Conservation (phyloP, 2,329 filamentous ascomycete genomes). For the Bisporella sp. region DNA sequence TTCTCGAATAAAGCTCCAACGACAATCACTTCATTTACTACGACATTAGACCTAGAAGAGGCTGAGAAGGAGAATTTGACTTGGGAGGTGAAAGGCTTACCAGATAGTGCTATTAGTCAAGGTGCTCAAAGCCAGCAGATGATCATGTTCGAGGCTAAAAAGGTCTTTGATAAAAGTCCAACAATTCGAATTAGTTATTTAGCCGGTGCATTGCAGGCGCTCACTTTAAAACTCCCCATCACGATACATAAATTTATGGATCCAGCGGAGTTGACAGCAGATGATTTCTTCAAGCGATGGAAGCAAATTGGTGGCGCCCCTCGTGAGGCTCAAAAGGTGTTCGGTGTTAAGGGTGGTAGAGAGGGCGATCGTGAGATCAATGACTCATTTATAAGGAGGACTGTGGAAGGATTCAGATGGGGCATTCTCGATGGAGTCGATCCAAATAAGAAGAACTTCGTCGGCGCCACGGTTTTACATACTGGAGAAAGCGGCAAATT, state of each 20-base stretch:
- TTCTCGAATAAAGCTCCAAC: constrained; percentile 91
- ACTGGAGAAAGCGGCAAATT: constrained; percentile 82
- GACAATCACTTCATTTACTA: constrained; percentile 84
- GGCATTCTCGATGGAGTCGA: constrained; percentile 80
- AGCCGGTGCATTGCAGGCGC: constrained; percentile 83
- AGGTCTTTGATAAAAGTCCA: constrained; percentile 73
- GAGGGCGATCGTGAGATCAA: constrained; percentile 58
- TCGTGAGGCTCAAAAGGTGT: constrained; percentile 82
- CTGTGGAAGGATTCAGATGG: constrained; percentile 84
- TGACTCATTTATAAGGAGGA: constrained; percentile 61
- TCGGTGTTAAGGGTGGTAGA: constrained; percentile 53
- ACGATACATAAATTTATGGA: constrained; percentile 96
- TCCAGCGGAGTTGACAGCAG: constrained; percentile 72
- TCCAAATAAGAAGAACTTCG: constrained; percentile 87
- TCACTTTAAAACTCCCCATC: constrained; percentile 86
- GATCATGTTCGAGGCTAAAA: constrained; percentile 85
- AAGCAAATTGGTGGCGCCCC: constrained; percentile 91
- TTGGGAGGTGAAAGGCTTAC: constrained; percentile 81
- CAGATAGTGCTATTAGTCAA: constrained; percentile 71
- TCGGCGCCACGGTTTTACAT: constrained; percentile 82
- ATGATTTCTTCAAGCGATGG: constrained; percentile 99
- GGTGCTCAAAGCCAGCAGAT: constrained; percentile 84
- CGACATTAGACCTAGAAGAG: constrained; percentile 77
- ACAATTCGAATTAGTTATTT: constrained; percentile 94
- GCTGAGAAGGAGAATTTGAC: constrained; percentile 60